Evolutionary conservation across 805 yeast genomes (phyloP), one percentile per base, ranked within the genome.

Genomic region (Lachancea dasiensis): DNA sequence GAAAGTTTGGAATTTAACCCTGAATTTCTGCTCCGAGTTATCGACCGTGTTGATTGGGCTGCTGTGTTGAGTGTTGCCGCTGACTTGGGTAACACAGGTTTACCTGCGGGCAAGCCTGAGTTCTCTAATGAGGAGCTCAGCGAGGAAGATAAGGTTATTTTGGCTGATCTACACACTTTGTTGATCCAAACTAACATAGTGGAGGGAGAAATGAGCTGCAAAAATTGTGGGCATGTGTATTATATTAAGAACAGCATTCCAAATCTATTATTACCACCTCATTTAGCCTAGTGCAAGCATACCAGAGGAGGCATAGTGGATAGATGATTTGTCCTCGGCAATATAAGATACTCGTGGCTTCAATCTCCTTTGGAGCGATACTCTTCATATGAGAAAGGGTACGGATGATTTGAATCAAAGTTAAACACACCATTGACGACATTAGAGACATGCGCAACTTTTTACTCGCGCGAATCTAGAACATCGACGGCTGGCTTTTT

Each of bases 221-320:
- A 72, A 16, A 81, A 81, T 63, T 92, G 99, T 59, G 79, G 76
- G 1, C 97, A 90, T 61, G 68, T 83, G 6, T 92, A 89, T 63
- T 77, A 82, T 65, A 83, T 92, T 65, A 90, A 89, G 63, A 89
- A 86, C 68, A 78, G 92, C 36, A 87, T 92, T 50, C 96, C 99
- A 24, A 90, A 90, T 69, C 82, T 92, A 63, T 65, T 92, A 38
- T 72, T 92, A 24, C 97, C 98, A 22, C 97, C 97, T 5, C 97
- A 92, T 58, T 69, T 92, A 49, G 94, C 89, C 9, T 66, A 44
- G 43, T n/a, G n/a, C n/a, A n/a, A n/a, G n/a, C n/a, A n/a, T n/a
- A n/a, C n/a, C n/a, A n/a, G n/a, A n/a, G n/a, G n/a, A n/a, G n/a
- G n/a, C n/a, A n/a, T n/a, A n/a, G n/a, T n/a, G n/a, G n/a, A n/a